phyloP scores from a whole-genome alignment of 805 yeast genomes.

The Kluyveromyces starmeri region DNA sequence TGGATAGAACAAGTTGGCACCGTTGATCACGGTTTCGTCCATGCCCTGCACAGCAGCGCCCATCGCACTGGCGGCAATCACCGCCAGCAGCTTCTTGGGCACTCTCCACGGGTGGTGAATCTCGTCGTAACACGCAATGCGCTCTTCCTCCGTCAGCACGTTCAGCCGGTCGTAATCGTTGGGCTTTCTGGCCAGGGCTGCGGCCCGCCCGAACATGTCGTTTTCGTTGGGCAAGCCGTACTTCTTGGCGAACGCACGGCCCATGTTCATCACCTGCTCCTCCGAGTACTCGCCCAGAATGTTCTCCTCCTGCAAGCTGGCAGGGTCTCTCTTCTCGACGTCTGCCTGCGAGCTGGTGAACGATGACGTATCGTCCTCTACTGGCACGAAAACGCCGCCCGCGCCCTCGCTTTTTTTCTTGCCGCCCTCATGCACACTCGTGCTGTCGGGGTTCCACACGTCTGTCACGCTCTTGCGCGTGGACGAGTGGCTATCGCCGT shows the following conservation, averaged over 20 bases:
- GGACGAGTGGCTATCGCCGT: neutral
- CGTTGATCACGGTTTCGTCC: slow-evolving; percentile 71
- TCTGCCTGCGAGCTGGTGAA: slow-evolving; percentile 4
- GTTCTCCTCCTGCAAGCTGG: slow-evolving; percentile 28
- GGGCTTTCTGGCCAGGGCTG: slow-evolving; percentile 59
- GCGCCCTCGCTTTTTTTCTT: neutral
- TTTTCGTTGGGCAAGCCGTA: slow-evolving; percentile 40
- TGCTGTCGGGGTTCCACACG: neutral
- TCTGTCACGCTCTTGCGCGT: neutral
- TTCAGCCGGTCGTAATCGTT: slow-evolving; percentile 48
- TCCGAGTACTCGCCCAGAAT: slow-evolving; percentile 50
- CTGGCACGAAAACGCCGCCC: slow-evolving; percentile 5
- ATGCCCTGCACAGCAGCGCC: slow-evolving; percentile 77
- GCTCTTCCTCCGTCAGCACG: slow-evolving; percentile 47
- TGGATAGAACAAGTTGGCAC: slow-evolving; percentile 60
- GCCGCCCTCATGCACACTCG: neutral
- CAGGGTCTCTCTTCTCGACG: slow-evolving; percentile 6
- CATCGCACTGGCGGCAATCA: slow-evolving; percentile 60
- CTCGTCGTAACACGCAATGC: slow-evolving; percentile 40
- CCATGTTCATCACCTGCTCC: slow-evolving; percentile 60
- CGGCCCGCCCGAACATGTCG: slow-evolving; percentile 54
- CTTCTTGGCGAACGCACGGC: slow-evolving; percentile 52
- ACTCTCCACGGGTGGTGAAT: slow-evolving; percentile 36
- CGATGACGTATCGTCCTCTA: slow-evolving; percentile 4
- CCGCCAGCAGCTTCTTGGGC: slow-evolving; percentile 39